Evolutionary conservation across 2,329 filamentous ascomycete species (phyloP).

Genomic region (Colletotrichum destructivum): DNA sequence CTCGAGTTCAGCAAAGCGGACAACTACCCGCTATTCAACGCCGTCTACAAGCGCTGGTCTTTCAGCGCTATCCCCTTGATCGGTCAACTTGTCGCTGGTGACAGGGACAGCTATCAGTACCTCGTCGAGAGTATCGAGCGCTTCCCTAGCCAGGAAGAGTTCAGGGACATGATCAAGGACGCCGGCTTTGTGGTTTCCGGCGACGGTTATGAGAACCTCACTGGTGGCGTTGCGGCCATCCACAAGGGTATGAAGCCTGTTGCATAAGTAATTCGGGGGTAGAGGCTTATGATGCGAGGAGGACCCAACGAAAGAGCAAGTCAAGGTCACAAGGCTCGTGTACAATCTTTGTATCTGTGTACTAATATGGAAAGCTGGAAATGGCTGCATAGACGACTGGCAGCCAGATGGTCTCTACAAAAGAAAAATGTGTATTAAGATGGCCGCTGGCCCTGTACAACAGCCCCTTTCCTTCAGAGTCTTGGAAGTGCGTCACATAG

Average conservation of each 20-base stretch:
- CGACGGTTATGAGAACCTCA: constrained; percentile 89
- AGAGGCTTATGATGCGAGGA: background rate
- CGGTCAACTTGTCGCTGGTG: constrained; percentile 93
- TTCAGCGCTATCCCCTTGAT: constrained; percentile 96
- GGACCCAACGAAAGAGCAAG: background rate
- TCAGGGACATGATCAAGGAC: constrained; percentile 84
- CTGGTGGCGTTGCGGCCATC: constrained; percentile 92
- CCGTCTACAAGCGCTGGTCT: constrained; percentile 94
- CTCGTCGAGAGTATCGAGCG: constrained; percentile 97
- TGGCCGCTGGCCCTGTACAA: constrained; percentile 23
- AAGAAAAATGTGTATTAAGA: constrained; percentile 24
- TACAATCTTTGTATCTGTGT: constrained; percentile 36
- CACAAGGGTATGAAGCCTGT: constrained; percentile 94
- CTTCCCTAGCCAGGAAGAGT: constrained; percentile 90
- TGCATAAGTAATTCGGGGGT: background rate
- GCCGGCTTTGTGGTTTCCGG: constrained; percentile 91
- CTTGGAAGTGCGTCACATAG: too few species aligned
- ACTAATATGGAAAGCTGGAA: constrained; percentile 15
- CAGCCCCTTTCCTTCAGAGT: background rate
- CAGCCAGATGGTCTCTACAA: constrained; percentile 18
- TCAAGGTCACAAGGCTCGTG: constrained; percentile 22
- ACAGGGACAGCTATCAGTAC: constrained; percentile 97
- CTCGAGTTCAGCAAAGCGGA: constrained; percentile 93
- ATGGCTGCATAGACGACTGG: constrained; percentile 18
- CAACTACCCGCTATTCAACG: constrained; percentile 82